Evolutionary conservation across 2,329 filamentous ascomycete genomes (phyloP), one percentile per base, ranked within the genome.

Genomic region (Penicillium frequentans): DNA sequence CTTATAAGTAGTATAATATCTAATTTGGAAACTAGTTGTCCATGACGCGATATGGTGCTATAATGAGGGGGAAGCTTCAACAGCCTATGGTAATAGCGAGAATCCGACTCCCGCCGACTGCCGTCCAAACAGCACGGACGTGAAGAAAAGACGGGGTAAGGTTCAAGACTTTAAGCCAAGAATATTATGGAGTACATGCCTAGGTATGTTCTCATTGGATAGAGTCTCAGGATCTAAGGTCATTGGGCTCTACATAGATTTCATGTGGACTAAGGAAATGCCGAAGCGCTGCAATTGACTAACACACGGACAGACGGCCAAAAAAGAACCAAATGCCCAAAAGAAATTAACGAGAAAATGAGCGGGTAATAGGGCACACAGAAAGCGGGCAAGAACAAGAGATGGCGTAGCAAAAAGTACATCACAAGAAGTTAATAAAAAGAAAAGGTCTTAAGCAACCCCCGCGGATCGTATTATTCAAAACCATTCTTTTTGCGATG

Each of bases 301-400:
- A 65, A 65, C 59, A 65, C 54, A 65, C 31, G 56, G 63, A 62
- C 59, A 59, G 52, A 52, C 49, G 60, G 63, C 33, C 39, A 46
- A 52, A 48, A 56, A 55, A 33, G 33, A 54, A 56, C 60, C 59
- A 51, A 59, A 57, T 55, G 58, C 48, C 62, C 62, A 57, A 54
- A 56, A 63, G 39, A 56, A 56, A 63, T 59, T 52, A 65, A 65
- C 56, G 52, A 64, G 58, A 65, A 64, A 64, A 61, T 54, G 62
- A 65, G 63, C 61, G 64, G 64, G 64, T 65, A 66, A 66, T 66
- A 66, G 60, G 63, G 63, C 65, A 68, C 66, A 67, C 61, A 63
- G 61, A 68, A 66, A 61, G 55, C 60, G 50, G 56, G 59, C 57
- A 65, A 65, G 56, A 63, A 65, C 60, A 67, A 66, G 63, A 66